Conservation (phyloP, 2,329 filamentous ascomycete genomes). For the Plenodomus tracheiphilus region DNA sequence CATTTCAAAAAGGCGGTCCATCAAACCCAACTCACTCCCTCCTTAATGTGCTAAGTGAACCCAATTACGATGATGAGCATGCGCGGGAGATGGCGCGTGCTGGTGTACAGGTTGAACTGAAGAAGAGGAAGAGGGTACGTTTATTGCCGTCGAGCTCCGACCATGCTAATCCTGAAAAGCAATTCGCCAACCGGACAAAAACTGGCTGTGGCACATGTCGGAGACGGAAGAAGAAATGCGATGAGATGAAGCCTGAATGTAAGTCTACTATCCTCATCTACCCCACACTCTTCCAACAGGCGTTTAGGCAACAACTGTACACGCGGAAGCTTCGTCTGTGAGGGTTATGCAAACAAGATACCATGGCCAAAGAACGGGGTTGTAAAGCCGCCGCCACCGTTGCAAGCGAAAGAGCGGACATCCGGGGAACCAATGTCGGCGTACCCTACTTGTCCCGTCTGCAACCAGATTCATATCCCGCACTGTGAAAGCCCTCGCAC, state of each 20-base stretch:
- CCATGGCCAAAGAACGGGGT: slow-evolving; percentile 79
- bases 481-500: slow-evolving; percentile 29
- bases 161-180: slow-evolving; percentile 43
- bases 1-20: slow-evolving; percentile 10
- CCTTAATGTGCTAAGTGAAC: slow-evolving; percentile 12
- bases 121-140: slow-evolving; percentile 51
- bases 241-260: slow-evolving; percentile 93
- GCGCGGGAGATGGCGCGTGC: slow-evolving; percentile 47
- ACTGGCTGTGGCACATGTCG: slow-evolving; percentile 93
- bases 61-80: slow-evolving; percentile 17
- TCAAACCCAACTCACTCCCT: slow-evolving; percentile 13
- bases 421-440: slow-evolving; percentile 23
- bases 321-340: slow-evolving; percentile 86
- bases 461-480: slow-evolving; percentile 31
- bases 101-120: slow-evolving; percentile 53
- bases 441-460: slow-evolving; percentile 22
- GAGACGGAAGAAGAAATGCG: slow-evolving; percentile 95
- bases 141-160: neutral
- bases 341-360: slow-evolving; percentile 82
- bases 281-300: slow-evolving; percentile 13
- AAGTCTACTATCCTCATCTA: slow-evolving; percentile 53
- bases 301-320: slow-evolving; percentile 71
- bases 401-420: slow-evolving; percentile 77
- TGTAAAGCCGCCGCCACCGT: slow-evolving; percentile 59
- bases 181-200: slow-evolving; percentile 94